Evolutionary conservation across 2,329 filamentous ascomycete species (phyloP).

Genomic region (Colletotrichum sp.): DNA sequence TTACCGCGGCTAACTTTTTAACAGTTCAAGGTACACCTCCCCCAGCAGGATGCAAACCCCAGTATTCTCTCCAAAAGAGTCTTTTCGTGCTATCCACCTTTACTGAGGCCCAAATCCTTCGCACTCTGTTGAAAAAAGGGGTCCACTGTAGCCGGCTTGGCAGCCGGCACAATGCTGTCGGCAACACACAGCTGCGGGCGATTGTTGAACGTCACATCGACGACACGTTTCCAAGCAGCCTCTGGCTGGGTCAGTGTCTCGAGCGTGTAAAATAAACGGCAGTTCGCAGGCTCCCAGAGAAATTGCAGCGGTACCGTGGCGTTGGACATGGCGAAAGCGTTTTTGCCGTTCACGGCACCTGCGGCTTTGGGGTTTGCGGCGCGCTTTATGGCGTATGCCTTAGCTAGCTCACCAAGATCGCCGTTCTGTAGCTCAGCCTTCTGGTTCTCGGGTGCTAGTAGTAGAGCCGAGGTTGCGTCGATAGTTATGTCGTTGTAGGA

Average conservation of each 20-base stretch:
- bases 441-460: slow-evolving; percentile 22
- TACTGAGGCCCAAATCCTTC: neutral
- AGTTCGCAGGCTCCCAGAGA: slow-evolving; percentile 48
- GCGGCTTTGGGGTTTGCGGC: slow-evolving; percentile 23
- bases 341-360: slow-evolving; percentile 39
- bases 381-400: slow-evolving; percentile 36
- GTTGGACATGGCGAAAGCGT: slow-evolving; percentile 34
- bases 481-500: slow-evolving; percentile 29
- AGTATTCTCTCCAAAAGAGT: too few relatives aligned
- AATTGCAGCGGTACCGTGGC: slow-evolving; percentile 47
- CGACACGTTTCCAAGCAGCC: slow-evolving; percentile 43
- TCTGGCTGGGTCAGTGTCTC: slow-evolving; percentile 43
- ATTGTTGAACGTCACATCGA: slow-evolving; percentile 38
- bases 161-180: slow-evolving; percentile 29
- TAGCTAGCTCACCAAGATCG: slow-evolving; percentile 34
- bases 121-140: slow-evolving; percentile 19
- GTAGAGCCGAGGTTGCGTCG: slow-evolving; percentile 29
- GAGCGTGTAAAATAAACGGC: slow-evolving; percentile 51
- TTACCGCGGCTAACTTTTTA: too few relatives aligned
- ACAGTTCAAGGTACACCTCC: too few relatives aligned
- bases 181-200: slow-evolving; percentile 34
- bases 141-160: slow-evolving; percentile 19
- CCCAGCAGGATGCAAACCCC: too few relatives aligned
- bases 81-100: too few relatives aligned
- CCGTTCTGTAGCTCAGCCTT: slow-evolving; percentile 20